Evolutionary conservation across 2,329 filamentous ascomycete species (phyloP), one percentile per base, ranked within the genome.

Genomic region (Ascochyta pisi): DNA sequence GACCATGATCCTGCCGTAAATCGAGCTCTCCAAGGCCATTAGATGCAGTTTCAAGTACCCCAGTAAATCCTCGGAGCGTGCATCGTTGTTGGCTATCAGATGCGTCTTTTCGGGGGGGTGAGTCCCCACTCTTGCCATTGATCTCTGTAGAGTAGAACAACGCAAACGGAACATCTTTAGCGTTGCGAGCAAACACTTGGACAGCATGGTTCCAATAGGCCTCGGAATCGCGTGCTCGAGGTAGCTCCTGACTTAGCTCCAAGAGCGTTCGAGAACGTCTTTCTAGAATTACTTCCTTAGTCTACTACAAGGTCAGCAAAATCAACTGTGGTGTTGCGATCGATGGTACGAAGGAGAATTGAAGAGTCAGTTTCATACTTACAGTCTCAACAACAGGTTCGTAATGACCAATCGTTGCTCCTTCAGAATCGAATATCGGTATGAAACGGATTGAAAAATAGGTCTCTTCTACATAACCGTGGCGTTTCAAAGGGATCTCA

Each of bases 371-470:
- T 6, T 23, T 16, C 12, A 2, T 6, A 59, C 61, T 78, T 3
- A 90, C 93, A 62, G 91, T 91, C 60, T 94, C 90, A 60, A 91
- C 91, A 0, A 87, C 83, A 2, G 90, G 89, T 66, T 92, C 91
- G 68, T 91, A 92, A 1, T 92, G 75, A 1, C 89, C 90, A 42
- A 89, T 82, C 8, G 92, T 86, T 10, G 83, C 82, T 1, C 90
- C 90, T 51, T 90, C 86, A 15, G 81, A 80, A 3, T 89, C 89
- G 2, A 92, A 82, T 39, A 93, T 79, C 0, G 90, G 90, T 24
- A 92, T 86, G 29, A 93, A 85, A 2, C 86, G 89, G 86, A 89
- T 92, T 13, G 87, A 89, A 70, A 92, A 93, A 68, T 89, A 93
- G 0, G 89, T 86, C 68, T 94, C 90, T 73, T 95, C 89, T 5